Percentiles rank a stretch among this genome's conserved stretches.
These are phyloP conservation scores for Vigna hirtella DNA, from an alignment of 306 rosid species.

Conservation along the genomic window DNA sequence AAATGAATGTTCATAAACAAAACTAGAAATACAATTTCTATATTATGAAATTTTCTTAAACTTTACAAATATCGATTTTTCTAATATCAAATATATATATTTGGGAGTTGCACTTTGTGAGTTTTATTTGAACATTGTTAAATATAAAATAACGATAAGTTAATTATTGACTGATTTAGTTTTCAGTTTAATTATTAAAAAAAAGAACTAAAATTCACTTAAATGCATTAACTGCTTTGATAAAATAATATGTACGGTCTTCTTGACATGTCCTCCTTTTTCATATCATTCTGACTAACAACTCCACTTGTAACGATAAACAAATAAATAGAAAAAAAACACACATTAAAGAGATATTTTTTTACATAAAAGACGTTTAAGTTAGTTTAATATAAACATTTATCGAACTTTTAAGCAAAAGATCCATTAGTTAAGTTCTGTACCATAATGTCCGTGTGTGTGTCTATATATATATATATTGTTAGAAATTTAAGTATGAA, in stretches of 20 bases:
- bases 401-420: slow-evolving; percentile 7
- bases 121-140: too few relatives aligned
- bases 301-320: neutral
- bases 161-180: neutral
- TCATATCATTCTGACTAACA: too few relatives aligned
- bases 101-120: too few relatives aligned
- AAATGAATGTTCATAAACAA: too few relatives aligned
- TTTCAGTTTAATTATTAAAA: neutral
- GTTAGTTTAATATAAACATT: neutral
- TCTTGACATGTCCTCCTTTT: neutral
- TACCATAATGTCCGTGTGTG: too few relatives aligned
- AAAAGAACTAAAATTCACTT: neutral
- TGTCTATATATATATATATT: too few relatives aligned
- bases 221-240: neutral
- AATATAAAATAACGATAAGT: neutral
- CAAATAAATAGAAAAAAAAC: neutral
- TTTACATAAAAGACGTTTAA: neutral
- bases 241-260: neutral
- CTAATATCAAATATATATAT: too few relatives aligned
- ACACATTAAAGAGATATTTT: neutral
- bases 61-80: too few relatives aligned
- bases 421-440: neutral
- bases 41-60: too few relatives aligned
- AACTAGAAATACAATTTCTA: too few relatives aligned
- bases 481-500: too few relatives aligned